Percentiles rank a stretch among this genome's conserved stretches.
Conservation (phyloP, 129 eudicot genomes). For the Arctium minus region DNA sequence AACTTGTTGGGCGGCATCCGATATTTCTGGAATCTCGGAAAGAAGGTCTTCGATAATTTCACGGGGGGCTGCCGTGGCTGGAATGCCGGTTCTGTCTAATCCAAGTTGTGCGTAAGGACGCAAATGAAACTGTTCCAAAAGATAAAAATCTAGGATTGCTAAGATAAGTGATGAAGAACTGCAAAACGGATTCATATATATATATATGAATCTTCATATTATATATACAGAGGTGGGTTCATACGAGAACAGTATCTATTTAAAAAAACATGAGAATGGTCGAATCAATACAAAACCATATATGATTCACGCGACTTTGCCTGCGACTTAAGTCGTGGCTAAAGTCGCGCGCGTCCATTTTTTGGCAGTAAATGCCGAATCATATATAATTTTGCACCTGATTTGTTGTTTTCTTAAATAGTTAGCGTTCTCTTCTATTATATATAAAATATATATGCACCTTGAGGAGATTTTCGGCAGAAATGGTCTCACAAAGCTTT, state of each 20-base stretch:
- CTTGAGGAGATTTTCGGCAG: conserved; percentile 96
- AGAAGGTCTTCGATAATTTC: conserved; percentile 51
- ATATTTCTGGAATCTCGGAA: conserved; percentile 74
- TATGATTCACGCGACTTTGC: no score
- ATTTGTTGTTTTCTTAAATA: no score
- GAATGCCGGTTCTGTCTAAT: conserved; percentile 71
- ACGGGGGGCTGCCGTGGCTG: conserved; percentile 16
- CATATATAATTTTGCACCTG: no score
- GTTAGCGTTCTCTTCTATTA: no score
- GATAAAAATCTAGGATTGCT: conserved; percentile 2
- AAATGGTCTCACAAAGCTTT: conserved; percentile 28
- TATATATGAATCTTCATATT: conserved; percentile 49
- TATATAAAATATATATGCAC: conserved; percentile 41
- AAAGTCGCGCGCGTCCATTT: no score
- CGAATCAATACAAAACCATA: no score
- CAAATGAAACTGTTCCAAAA: conserved; percentile 54
- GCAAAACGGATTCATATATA: neutral
- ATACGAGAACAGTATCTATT: no score
- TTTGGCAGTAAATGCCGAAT: no score
- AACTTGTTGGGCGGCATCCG: conserved; percentile 67
- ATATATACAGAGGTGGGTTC: no score
- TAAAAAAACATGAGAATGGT: no score
- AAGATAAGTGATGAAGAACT: neutral
- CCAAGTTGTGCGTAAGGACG: conserved; percentile 84
- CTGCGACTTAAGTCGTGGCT: no score